Base-by-base conservation (phyloP, 352 stramenopile genomes). In the Bremia lactucae region DNA sequence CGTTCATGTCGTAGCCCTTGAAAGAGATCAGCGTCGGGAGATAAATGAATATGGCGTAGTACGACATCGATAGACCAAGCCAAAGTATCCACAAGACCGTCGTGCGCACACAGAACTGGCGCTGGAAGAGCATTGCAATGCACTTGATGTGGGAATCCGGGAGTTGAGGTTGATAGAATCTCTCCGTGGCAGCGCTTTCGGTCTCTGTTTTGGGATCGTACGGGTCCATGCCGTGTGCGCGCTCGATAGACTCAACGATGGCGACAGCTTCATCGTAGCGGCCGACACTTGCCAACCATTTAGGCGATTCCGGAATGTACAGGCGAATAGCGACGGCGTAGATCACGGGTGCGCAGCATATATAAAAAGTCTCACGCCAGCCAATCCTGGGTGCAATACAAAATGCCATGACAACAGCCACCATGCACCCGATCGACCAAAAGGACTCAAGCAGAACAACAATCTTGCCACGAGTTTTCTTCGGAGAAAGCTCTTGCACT, bases 21-120 rank as follows among this genome's bases (percentile, higher is more conserved):
- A 65, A 57, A n/a, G 40, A 57, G 20, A 81, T 73, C 9, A 85
- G 46, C 0, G 23, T 46, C 6, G 70, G 69, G 33, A 85, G 31
- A 56, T 76, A 69, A 37, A 82, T 78, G 52, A 77, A 83, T 28
- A 85, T 71, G 31, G 70, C 65, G 40, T 79, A 83, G 61, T 81
- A 85, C 16, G 72, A 71, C 57, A 85, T 77, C 25, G 68, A 77
- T 23, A 85, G 75, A 25, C 62, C 60, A 36, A 76, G 72, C 72
- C 72, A 85, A 20, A 85, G 59, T 46, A 61, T 76, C 69, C 72
- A 85, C 33, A 85, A 31, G 22, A 83, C 70, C 7, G 42, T 63
- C 24, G 72, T 83, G 36, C 70, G 70, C 9, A 67, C 42, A 19
- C 56, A 54, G 50, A 80, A 81, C 24, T 74, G 67, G 25, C 45